Evolutionary conservation across 2,329 filamentous ascomycete genomes (phyloP), one percentile per base, ranked within the genome.

Genomic region (Penicillium sp.): DNA sequence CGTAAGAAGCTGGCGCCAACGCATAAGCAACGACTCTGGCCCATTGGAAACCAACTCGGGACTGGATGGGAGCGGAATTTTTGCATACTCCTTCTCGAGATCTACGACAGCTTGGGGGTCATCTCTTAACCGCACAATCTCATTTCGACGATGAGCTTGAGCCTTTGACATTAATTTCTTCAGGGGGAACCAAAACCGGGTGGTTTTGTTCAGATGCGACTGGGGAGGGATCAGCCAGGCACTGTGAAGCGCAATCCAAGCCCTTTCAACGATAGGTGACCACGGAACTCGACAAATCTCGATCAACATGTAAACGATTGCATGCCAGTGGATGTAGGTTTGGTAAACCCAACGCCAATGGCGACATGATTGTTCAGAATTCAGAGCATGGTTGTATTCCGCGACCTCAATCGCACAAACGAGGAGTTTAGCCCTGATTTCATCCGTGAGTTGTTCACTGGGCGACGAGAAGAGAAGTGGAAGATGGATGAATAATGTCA

Each of bases 331-430:
- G 0, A 78, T 81, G 61, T 83, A 84, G 0, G 80, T 82, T 58
- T 83, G 79, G 64, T 82, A 84, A 5, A 83, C 69, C 83, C 83
- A 85, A 15, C 80, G 78, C 77, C 80, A 84, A 40, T 78, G 78
- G 8, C 74, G 75, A 46, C 74, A 77, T 13, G 69, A 71, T 2
- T 71, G 68, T 49, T 84, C 80, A 2, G 74, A 69, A 45, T 80
- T 82, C n/a, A 85, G 66, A 1, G 77, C 71, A 54, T 81, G 77
- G 52, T 78, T 82, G 58, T 82, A 83, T 60, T 77, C 74, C 6
- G 73, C 67, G 15, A 74, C 68, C 40, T 77, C 74, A 21, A 75
- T 73, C 12, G 71, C 67, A 0, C 72, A 55, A 46, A 71, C 62
- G 15, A 77, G 62, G 2, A 76, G 60, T 18, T 68, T 69, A 27